Percentiles rank a stretch among this genome's conserved stretches.
Evolutionary conservation across 2,329 filamentous ascomycete species (phyloP).

Genomic region (Biscogniauxia mediterranea): DNA sequence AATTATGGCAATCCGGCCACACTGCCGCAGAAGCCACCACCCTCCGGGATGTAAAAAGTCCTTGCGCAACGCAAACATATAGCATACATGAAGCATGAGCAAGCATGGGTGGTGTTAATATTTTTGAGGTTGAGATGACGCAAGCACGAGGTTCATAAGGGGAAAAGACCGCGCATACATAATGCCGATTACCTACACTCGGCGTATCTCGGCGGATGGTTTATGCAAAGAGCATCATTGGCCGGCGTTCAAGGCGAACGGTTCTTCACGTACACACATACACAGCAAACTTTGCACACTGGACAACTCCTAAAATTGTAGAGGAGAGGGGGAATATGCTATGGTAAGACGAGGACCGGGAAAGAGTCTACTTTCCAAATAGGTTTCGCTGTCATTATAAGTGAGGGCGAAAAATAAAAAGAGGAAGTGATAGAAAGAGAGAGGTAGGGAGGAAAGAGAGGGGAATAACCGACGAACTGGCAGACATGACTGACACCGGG

Average conservation of each 20-base stretch:
- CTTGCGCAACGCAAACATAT: constrained; percentile 17
- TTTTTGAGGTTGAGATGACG: constrained; percentile 22
- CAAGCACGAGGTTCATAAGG: constrained; percentile 25
- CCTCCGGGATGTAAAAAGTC: constrained; percentile 45
- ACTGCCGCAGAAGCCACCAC: constrained; percentile 55
- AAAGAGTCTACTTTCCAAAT: too few relatives aligned
- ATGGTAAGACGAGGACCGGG: too few relatives aligned
- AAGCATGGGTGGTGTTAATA: constrained; percentile 32
- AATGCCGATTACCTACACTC: constrained; percentile 21
- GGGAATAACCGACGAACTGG: background rate
- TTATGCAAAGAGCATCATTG: constrained; percentile 27
- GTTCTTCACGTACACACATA: background rate
- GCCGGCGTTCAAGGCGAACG: constrained; percentile 28
- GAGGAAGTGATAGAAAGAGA: background rate
- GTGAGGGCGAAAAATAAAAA: background rate
- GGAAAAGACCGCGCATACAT: constrained; percentile 13
- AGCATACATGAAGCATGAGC: constrained; percentile 25
- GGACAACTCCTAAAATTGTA: constrained; percentile 4
- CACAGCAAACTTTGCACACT: constrained; percentile 1
- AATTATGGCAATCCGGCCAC: constrained; percentile 60
- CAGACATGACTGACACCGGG: background rate
- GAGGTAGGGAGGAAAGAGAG: too few relatives aligned
- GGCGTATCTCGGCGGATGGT: constrained; percentile 29
- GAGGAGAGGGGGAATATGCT: background rate
- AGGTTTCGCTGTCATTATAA: background rate